These are phyloP conservation scores for Neonectria coccinea DNA, from an alignment of 2,329 filamentous ascomycete species.

Conservation along the genomic window DNA sequence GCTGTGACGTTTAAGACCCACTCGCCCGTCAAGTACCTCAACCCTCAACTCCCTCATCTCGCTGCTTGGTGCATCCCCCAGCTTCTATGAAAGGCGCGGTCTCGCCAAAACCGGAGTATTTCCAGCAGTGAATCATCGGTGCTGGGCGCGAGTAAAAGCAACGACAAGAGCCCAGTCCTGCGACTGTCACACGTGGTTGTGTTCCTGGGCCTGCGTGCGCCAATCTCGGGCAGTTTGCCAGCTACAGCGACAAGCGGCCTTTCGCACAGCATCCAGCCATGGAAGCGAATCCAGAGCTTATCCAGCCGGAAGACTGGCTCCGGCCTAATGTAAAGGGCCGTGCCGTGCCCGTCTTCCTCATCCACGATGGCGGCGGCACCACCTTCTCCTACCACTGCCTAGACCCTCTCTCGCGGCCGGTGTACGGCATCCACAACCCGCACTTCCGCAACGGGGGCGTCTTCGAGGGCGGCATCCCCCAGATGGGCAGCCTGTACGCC, in stretches of 20 bases:
- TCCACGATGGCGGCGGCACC: constrained; percentile 73
- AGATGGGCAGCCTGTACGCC: constrained; percentile 67
- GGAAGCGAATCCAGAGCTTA: constrained; percentile 48
- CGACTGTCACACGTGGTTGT: neutral
- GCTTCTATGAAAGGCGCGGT: neutral
- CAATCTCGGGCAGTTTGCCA: neutral
- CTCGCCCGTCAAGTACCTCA: neutral
- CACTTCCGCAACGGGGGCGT: constrained; percentile 59
- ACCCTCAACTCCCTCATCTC: neutral
- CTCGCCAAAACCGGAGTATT: neutral
- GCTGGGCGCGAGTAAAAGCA: neutral
- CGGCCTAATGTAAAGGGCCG: constrained; percentile 34
- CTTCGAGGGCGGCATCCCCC: constrained; percentile 64
- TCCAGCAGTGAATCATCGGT: neutral
- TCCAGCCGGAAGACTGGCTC: constrained; percentile 51
- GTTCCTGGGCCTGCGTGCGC: neutral
- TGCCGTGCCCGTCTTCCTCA: constrained; percentile 63
- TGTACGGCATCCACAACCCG: constrained; percentile 68
- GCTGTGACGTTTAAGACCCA: neutral
- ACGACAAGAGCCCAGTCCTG: neutral
- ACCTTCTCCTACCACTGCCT: constrained; percentile 69
- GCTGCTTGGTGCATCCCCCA: neutral
- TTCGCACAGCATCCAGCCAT: constrained; percentile 25
- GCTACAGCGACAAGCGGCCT: neutral
- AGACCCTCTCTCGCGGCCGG: constrained; percentile 58